phyloP scores from a whole-genome alignment of 176 grass and related monocot species.

The Raddia guianensis region DNA sequence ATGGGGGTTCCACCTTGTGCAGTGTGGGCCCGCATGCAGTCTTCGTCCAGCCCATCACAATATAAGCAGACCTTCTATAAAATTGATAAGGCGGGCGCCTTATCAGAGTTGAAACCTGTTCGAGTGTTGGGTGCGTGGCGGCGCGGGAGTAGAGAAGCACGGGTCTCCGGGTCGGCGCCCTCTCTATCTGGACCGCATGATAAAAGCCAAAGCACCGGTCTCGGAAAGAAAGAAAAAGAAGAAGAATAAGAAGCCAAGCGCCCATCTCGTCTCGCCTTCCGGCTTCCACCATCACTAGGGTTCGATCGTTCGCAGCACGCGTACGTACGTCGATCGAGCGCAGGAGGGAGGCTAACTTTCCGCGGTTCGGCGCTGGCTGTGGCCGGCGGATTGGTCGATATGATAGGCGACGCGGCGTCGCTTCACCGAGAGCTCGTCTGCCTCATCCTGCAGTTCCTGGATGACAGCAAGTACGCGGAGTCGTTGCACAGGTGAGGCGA shows the following conservation, averaged over 20 bases:
- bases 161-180: too few species aligned
- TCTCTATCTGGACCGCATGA: constrained; percentile 76
- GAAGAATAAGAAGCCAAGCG: constrained; percentile 63
- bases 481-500: constrained; percentile 72
- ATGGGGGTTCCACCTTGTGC: too few species aligned
- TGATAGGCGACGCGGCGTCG: constrained; percentile 61
- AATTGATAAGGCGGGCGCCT: too few species aligned
- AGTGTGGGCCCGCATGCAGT: too few species aligned
- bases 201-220: too few species aligned
- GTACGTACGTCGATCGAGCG: too few species aligned
- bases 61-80: too few species aligned
- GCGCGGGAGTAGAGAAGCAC: too few species aligned
- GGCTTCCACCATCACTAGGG: constrained; percentile 49
- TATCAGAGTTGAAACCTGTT: too few species aligned
- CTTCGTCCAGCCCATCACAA: too few species aligned
- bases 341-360: too few species aligned
- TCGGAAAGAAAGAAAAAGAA: constrained; percentile 22
- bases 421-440: constrained; percentile 94
- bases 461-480: constrained; percentile 96
- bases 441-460: constrained; percentile 98
- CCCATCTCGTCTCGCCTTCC: constrained; percentile 23
- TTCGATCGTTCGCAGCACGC: constrained; percentile 15
- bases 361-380: neutral
- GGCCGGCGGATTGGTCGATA: constrained; percentile 40
- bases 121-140: too few species aligned